phyloP scores from a whole-genome alignment of 1,284 basidiomycete species.

The Fistulinella cinereoalba region DNA sequence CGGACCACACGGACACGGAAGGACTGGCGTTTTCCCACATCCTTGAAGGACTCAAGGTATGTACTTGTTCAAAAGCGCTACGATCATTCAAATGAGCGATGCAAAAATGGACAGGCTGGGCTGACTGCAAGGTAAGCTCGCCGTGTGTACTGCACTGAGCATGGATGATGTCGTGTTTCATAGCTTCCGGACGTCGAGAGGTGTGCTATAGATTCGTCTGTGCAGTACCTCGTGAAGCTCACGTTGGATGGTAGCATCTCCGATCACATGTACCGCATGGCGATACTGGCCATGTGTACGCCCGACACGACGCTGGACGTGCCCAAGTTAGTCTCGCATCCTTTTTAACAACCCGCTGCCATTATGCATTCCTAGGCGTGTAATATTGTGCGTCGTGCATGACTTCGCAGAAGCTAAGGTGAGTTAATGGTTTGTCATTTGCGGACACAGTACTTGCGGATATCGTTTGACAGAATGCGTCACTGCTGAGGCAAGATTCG shows the following conservation, averaged over 20 bases:
- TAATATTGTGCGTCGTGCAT: slow-evolving; percentile 89
- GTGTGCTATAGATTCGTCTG: slow-evolving; percentile 38
- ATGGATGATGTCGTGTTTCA: slow-evolving; percentile 6
- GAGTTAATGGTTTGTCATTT: neutral
- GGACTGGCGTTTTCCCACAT: slow-evolving; percentile 87
- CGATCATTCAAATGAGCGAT: slow-evolving; percentile 55
- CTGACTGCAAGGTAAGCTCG: slow-evolving; percentile 69
- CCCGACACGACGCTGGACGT: slow-evolving; percentile 73
- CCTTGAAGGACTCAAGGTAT: slow-evolving; percentile 82
- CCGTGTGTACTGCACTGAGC: neutral
- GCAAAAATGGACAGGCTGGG: slow-evolving; percentile 94
- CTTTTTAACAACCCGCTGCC: too few relatives aligned
- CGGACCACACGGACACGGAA: slow-evolving; percentile 59
- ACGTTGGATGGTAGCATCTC: slow-evolving; percentile 63
- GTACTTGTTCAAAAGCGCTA: too few relatives aligned
- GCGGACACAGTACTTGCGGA: neutral
- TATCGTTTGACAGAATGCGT: slow-evolving; percentile 51
- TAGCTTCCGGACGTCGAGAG: slow-evolving; percentile 81
- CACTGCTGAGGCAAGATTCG: slow-evolving; percentile 84
- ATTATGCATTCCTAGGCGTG: slow-evolving; percentile 59
- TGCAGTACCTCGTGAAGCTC: neutral
- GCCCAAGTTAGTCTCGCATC: slow-evolving; percentile 56
- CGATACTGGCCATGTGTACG: slow-evolving; percentile 82
- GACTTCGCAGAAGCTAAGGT: slow-evolving; percentile 97
- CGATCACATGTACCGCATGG: slow-evolving; percentile 99